phyloP scores from a whole-genome alignment of 2,329 filamentous ascomycete genomes.

The Claviceps cyperi region DNA sequence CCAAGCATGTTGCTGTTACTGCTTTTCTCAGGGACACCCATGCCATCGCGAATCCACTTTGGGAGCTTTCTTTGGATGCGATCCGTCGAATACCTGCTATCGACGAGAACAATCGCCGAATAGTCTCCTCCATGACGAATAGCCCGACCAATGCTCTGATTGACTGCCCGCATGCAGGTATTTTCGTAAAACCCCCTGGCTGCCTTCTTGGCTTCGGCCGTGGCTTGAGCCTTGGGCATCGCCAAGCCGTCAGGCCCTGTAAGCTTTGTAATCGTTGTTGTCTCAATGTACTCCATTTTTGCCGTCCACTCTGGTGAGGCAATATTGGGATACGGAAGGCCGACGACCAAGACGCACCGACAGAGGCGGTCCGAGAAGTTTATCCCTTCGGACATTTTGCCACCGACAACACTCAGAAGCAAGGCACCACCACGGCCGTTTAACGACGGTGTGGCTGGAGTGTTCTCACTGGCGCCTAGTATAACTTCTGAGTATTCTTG shows the following conservation, averaged over 20 bases:
- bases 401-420: conserved; percentile 80
- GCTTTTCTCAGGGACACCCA: conserved; percentile 33
- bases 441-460: background rate
- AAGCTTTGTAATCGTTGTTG: conserved; percentile 31
- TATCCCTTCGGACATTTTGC: conserved; percentile 92
- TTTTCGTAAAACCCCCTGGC: conserved; percentile 83
- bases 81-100: conserved; percentile 60
- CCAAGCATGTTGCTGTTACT: conserved; percentile 23
- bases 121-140: conserved; percentile 84
- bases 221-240: conserved; percentile 13
- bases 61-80: conserved; percentile 70
- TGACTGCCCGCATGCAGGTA: conserved; percentile 89
- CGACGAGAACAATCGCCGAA: conserved; percentile 75
- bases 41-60: conserved; percentile 68
- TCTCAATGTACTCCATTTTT: conserved; percentile 74
- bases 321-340: conserved; percentile 84
- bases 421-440: conserved; percentile 48
- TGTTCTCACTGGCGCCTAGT: conserved; percentile 19
- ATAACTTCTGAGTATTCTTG: conserved; percentile 59
- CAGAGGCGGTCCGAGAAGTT: conserved; percentile 91
- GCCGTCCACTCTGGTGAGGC: conserved; percentile 86
- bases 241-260: conserved; percentile 5
- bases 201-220: conserved; percentile 32
- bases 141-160: conserved; percentile 87
- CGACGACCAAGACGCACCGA: conserved; percentile 80